Evolutionary conservation across 306 rosid genomes (phyloP).

Genomic region (Ammopiptanthus mongolicus): DNA sequence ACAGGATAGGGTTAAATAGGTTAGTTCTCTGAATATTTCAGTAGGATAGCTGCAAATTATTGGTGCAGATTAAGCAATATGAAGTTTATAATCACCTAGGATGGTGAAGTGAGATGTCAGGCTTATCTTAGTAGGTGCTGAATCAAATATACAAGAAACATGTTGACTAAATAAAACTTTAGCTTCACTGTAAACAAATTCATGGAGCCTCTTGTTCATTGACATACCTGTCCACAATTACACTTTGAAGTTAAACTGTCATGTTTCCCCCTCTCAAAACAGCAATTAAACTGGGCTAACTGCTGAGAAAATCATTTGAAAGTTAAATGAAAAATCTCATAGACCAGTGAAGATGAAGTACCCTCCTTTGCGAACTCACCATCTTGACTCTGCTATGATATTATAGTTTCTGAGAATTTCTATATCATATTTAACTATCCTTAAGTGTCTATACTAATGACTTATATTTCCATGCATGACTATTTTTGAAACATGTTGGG

Average conservation of each 20-base stretch:
- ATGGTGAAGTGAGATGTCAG: background rate
- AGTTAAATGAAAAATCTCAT: background rate
- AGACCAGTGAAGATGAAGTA: background rate
- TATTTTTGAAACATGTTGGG: background rate
- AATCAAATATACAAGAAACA: background rate
- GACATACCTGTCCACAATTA: background rate
- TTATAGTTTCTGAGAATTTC: background rate
- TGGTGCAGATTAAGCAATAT: background rate
- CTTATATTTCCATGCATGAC: background rate
- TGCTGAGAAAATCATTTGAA: constrained; percentile 3
- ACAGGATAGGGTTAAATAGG: background rate
- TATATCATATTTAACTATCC: background rate
- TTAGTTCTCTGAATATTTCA: background rate
- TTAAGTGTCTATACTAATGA: background rate
- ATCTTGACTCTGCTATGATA: background rate
- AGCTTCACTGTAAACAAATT: background rate
- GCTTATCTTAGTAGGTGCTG: background rate
- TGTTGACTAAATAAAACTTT: background rate
- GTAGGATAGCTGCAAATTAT: background rate
- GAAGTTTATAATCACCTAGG: background rate
- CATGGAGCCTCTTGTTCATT: background rate
- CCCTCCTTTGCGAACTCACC: background rate
- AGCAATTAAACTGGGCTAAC: background rate
- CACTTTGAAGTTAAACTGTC: background rate
- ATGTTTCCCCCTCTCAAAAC: background rate